These are phyloP conservation scores for Hyparrhenia diplandra DNA, from an alignment of 176 grass and related monocot species.

Conservation along the genomic window DNA sequence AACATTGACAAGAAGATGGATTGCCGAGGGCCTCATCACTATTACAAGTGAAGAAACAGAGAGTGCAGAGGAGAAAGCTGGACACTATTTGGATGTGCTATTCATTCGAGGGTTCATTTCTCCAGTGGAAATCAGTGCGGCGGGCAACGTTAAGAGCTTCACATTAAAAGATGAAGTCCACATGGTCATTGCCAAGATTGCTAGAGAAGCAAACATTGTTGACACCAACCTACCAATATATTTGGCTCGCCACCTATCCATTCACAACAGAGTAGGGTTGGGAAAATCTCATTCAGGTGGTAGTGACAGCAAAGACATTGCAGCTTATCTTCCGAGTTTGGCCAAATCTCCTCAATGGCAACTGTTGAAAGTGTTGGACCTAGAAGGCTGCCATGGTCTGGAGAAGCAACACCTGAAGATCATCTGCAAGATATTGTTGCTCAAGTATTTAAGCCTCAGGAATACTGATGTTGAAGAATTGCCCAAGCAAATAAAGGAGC, in stretches of 20 bases:
- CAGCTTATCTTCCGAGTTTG: neutral
- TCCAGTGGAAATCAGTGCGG: neutral
- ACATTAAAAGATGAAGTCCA: neutral
- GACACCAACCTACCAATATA: neutral
- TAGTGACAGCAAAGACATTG: neutral
- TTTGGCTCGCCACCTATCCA: neutral
- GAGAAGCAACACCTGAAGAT: neutral
- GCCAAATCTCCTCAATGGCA: neutral
- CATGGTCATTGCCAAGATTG: neutral
- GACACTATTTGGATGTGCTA: neutral
- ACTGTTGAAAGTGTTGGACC: conserved; percentile 23
- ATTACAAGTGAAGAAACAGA: neutral
- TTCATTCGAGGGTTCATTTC: neutral
- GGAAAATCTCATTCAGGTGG: neutral
- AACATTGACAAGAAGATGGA: conserved; percentile 7
- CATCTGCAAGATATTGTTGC: conserved; percentile 22
- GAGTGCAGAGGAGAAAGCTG: neutral
- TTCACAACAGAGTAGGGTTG: neutral
- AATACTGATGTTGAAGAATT: neutral
- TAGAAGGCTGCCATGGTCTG: conserved; percentile 23
- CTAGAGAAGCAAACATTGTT: neutral
- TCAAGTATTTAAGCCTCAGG: conserved; percentile 31
- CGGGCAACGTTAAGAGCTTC: neutral
- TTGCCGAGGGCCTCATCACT: neutral
- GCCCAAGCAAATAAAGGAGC: conserved; percentile 18